Percentiles rank a stretch among this genome's conserved stretches.
These are phyloP conservation scores for Naganishia sp. DNA, from an alignment of 1,284 basidiomycete species.

Conservation along the genomic window DNA sequence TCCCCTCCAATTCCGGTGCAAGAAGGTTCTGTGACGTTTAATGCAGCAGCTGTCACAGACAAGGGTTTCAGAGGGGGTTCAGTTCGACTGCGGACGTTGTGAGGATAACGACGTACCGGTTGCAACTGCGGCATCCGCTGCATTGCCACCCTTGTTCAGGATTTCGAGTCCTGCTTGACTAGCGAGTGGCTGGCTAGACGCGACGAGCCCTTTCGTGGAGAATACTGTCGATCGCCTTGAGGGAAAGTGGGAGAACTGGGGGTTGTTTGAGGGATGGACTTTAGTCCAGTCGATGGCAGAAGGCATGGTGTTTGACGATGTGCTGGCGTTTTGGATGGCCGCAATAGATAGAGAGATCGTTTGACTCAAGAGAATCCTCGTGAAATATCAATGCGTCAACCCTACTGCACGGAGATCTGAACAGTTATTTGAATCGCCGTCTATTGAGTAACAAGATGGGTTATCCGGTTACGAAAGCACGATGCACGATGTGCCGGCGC, in stretches of 20 bases:
- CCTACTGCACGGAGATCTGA: no score
- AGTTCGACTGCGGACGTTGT: no score
- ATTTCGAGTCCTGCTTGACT: constrained; percentile 86
- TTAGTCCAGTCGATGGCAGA: constrained; percentile 44
- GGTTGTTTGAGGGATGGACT: constrained; percentile 47
- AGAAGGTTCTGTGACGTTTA: constrained; percentile 76
- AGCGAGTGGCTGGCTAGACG: constrained; percentile 87
- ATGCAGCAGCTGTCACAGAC: constrained; percentile 62
- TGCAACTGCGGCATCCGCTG: constrained; percentile 76
- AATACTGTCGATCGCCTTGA: constrained; percentile 49
- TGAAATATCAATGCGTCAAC: no score
- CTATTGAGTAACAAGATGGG: no score
- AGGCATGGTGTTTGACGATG: constrained; percentile 35
- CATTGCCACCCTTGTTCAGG: constrained; percentile 85
- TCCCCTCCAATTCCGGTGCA: constrained; percentile 63
- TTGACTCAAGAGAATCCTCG: no score
- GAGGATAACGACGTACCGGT: constrained; percentile 54
- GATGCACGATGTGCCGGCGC: not conserved
- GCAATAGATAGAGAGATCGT: no score
- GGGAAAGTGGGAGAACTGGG: constrained; percentile 48
- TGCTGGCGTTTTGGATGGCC: not conserved
- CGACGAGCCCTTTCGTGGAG: constrained; percentile 74
- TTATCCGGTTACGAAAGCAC: not conserved
- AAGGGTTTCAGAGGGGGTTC: not conserved
- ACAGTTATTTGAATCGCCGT: no score